Evolutionary conservation across 371 early-diverging fungal genomes (phyloP).

Genomic region (Rhizopus delemar): DNA sequence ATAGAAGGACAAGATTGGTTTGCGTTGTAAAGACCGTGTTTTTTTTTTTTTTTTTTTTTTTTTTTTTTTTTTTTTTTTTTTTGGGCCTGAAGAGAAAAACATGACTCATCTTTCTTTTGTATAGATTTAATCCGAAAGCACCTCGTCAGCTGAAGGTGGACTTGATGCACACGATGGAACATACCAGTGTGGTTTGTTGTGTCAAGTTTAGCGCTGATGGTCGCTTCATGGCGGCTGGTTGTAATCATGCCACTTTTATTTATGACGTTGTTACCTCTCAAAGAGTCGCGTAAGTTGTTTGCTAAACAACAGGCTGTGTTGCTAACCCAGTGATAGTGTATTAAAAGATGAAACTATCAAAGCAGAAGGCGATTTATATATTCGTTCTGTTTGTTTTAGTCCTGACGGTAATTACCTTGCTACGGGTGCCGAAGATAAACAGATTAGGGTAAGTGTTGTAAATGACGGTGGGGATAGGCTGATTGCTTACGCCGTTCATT

Average conservation of each 20-base stretch:
- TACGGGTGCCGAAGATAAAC: conserved; percentile 96
- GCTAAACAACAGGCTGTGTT: not conserved
- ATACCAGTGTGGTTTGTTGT: conserved; percentile 93
- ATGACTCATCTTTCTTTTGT: not conserved
- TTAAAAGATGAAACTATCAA: conserved; percentile 77
- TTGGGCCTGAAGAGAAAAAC: conserved; percentile 4
- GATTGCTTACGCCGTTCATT: not conserved
- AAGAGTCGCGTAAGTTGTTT: conserved; percentile 62
- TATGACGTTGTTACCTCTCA: conserved; percentile 80
- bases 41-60: too few species aligned
- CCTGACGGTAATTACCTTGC: conserved; percentile 92
- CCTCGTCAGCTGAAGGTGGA: conserved; percentile 78
- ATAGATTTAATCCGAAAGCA: conserved; percentile 73
- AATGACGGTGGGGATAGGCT: too few species aligned
- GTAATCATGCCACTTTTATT: conserved; percentile 89
- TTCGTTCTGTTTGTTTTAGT: conserved; percentile 96
- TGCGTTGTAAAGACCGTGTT: conserved; percentile 55
- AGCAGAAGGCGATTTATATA: conserved; percentile 85
- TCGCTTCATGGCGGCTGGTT: conserved; percentile 91
- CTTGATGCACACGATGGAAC: conserved; percentile 84
- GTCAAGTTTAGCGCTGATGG: conserved; percentile 94
- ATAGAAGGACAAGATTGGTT: conserved; percentile 92
- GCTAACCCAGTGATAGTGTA: conserved; percentile 43
- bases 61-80: too few species aligned
- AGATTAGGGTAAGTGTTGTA: conserved; percentile 70